Percentiles rank a stretch among this genome's conserved stretches.
Conservation (phyloP, 2,329 filamentous ascomycete genomes). For the Hypoxylon sp. region DNA sequence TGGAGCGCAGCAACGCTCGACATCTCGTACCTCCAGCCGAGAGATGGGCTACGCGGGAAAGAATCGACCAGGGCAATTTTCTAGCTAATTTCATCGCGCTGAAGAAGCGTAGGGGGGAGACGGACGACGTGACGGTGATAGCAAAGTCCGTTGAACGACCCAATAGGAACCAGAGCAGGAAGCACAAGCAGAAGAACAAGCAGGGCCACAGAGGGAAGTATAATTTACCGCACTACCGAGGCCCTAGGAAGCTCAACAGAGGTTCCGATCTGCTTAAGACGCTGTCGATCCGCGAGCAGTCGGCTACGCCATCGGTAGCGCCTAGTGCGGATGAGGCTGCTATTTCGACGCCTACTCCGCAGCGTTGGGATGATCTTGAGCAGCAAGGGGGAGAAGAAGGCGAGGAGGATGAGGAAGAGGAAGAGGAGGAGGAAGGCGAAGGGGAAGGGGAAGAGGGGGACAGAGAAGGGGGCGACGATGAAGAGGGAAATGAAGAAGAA, state of each 20-base stretch:
- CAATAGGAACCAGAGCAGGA: constrained; percentile 7
- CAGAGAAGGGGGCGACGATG: constrained; percentile 5
- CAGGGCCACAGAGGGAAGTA: constrained; percentile 35
- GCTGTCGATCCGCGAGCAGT: constrained; percentile 28
- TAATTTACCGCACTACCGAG: constrained; percentile 31
- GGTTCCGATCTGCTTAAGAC: constrained; percentile 22
- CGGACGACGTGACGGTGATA: constrained; percentile 73
- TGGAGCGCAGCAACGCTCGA: constrained; percentile 54
- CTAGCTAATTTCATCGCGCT: constrained; percentile 75
- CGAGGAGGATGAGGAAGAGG: constrained; percentile 33
- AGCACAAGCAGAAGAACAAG: constrained; percentile 5
- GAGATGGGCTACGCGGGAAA: constrained; percentile 63
- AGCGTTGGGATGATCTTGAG: constrained; percentile 48
- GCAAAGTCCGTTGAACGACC: constrained; percentile 42
- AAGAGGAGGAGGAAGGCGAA: constrained; percentile 40
- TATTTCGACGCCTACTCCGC: constrained; percentile 49
- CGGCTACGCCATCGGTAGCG: constrained; percentile 12
- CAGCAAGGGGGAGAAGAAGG: constrained; percentile 19
- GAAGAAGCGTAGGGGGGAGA: constrained; percentile 75
- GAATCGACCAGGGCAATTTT: constrained; percentile 63
- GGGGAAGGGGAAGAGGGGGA: background rate
- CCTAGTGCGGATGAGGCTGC: constrained; percentile 13
- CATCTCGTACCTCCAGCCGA: constrained; percentile 63
- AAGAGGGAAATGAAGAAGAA: constrained; percentile 31
- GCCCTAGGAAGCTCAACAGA: constrained; percentile 8